phyloP scores from a whole-genome alignment of 352 stramenopile genomes.

The Phytophthora tentaculata region DNA sequence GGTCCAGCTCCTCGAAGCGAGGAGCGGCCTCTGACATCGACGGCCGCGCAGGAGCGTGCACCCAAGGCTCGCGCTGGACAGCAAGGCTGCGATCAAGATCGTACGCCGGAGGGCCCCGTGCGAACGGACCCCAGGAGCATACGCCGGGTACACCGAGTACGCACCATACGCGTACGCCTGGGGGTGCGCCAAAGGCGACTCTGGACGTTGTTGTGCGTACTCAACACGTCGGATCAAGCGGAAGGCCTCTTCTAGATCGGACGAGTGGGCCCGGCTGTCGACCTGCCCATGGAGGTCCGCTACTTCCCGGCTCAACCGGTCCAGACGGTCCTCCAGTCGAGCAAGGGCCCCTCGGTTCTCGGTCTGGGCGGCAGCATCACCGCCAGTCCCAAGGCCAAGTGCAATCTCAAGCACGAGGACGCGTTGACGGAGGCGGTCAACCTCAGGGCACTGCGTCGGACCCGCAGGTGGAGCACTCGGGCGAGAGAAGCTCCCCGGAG shows the following conservation, averaged over 20 bases:
- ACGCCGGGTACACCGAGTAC: neutral
- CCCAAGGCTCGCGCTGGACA: neutral
- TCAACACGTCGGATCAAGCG: neutral
- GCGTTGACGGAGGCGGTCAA: neutral
- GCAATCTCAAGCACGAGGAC: neutral
- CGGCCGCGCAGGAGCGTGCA: too few species aligned
- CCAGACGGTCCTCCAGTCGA: neutral
- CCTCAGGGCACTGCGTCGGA: neutral
- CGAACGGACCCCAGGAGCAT: too few species aligned
- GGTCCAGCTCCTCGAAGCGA: neutral
- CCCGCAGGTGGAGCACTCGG: neutral
- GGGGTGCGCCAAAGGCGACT: neutral
- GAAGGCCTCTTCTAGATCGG: neutral
- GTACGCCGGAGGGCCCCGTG: neutral
- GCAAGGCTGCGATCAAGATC: neutral
- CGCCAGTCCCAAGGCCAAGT: neutral
- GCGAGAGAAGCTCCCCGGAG: neutral
- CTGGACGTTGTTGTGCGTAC: too few species aligned
- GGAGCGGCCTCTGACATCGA: neutral
- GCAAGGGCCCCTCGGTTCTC: neutral
- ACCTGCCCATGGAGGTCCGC: neutral
- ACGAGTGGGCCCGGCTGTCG: neutral
- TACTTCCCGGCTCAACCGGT: neutral
- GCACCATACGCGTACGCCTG: neutral
- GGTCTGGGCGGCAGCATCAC: neutral